phyloP scores from a whole-genome alignment of 306 rosid species.

The Sophora flavescens region DNA sequence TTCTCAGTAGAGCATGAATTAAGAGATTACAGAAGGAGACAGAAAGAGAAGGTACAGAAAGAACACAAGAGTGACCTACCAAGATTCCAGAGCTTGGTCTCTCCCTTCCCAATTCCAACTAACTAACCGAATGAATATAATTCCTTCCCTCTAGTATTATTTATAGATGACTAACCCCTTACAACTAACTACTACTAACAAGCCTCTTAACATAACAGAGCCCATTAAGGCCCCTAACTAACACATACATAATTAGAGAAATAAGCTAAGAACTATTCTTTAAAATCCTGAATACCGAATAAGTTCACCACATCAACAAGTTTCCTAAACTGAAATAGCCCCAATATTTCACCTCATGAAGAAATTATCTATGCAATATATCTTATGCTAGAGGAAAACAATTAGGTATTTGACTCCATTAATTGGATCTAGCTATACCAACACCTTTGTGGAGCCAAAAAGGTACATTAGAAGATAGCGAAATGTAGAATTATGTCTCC shows the following conservation, averaged over 20 bases:
- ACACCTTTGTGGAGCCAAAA: neutral
- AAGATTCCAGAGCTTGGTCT: no score
- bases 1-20: no score
- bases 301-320: neutral
- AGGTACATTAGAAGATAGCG: neutral
- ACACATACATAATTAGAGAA: neutral
- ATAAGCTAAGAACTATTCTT: neutral
- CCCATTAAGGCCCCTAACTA: no score
- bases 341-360: constrained; percentile 5
- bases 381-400: constrained; percentile 22
- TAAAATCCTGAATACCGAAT: neutral
- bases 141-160: no score
- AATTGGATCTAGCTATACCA: constrained; percentile 28
- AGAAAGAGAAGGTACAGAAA: no score
- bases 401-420: neutral
- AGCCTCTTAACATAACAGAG: no score
- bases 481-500: neutral
- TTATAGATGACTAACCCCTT: no score
- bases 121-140: no score
- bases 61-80: no score
- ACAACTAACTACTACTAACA: no score
- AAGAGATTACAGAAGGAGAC: no score
- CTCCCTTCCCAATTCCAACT: no score
- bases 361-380: neutral
- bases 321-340: neutral